Evolutionary conservation across 2,329 filamentous ascomycete genomes (phyloP).

Genomic region (Pezicula carpinea): DNA sequence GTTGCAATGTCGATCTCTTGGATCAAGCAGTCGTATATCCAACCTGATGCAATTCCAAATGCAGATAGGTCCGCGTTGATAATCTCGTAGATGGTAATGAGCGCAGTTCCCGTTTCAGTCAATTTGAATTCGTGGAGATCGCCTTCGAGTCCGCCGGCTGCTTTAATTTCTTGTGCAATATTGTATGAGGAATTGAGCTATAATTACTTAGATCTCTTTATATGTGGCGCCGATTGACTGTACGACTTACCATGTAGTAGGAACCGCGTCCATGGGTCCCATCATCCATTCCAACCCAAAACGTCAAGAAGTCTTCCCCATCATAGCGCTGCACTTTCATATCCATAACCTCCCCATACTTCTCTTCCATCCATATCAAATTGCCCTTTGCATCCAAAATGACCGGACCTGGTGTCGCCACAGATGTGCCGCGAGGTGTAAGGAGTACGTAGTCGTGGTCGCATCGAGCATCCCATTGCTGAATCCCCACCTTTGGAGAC

Average conservation of each 20-base stretch:
- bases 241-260: constrained; percentile 37
- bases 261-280: constrained; percentile 40
- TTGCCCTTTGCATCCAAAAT: constrained; percentile 12
- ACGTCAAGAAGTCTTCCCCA: constrained; percentile 40
- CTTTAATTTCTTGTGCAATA: background rate
- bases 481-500: constrained; percentile 6
- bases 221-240: background rate
- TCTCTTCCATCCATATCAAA: constrained; percentile 13
- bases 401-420: constrained; percentile 10
- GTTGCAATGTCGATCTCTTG: constrained; percentile 45
- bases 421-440: constrained; percentile 9
- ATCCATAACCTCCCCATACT: constrained; percentile 15
- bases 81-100: constrained; percentile 37
- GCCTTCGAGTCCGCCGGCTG: constrained; percentile 25
- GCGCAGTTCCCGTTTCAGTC: constrained; percentile 35
- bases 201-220: background rate
- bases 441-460: constrained; percentile 8
- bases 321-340: constrained; percentile 33
- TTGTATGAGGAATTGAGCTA: constrained; percentile 3
- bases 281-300: constrained; percentile 41
- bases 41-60: constrained; percentile 27
- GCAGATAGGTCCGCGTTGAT: constrained; percentile 33
- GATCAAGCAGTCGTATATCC: constrained; percentile 37
- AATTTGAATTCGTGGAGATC: constrained; percentile 42
- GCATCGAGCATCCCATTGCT: constrained; percentile 10